Evolutionary conservation across 2,329 filamentous ascomycete genomes (phyloP).

Genomic region (Epichloe coenophiala): DNA sequence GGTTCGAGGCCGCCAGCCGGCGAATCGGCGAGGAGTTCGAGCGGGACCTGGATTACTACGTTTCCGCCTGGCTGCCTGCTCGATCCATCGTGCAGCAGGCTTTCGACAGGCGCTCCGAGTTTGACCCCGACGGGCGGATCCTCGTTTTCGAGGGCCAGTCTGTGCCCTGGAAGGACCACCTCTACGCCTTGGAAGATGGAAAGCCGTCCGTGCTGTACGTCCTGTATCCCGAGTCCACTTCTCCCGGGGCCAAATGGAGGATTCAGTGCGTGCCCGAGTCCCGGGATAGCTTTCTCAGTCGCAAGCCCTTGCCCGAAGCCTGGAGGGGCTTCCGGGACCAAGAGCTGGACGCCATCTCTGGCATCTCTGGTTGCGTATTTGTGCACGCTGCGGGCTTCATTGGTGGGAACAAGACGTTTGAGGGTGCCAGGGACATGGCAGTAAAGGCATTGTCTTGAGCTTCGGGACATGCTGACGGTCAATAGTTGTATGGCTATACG

Average conservation of each 20-base stretch:
- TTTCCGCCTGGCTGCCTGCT: conserved; percentile 73
- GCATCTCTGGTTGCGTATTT: conserved; percentile 68
- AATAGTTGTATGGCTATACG: not conserved
- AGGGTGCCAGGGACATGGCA: conserved; percentile 79
- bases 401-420: conserved; percentile 83
- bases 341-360: conserved; percentile 60
- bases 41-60: conserved; percentile 64
- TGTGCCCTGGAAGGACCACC: conserved; percentile 92
- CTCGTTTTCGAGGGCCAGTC: conserved; percentile 65
- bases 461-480: not conserved
- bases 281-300: conserved; percentile 78
- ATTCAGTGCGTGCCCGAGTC: conserved; percentile 82
- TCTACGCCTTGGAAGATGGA: conserved; percentile 69
- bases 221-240: conserved; percentile 73
- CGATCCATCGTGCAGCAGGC: conserved; percentile 64
- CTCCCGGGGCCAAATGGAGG: conserved; percentile 72
- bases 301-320: conserved; percentile 77
- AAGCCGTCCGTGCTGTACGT: conserved; percentile 61
- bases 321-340: conserved; percentile 89
- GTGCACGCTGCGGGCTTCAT: conserved; percentile 94
- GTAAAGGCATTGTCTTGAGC: conserved; percentile 47
- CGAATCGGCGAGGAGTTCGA: conserved; percentile 87
- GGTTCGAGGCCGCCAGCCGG: conserved; percentile 62
- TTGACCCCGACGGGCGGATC: conserved; percentile 63
- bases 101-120: conserved; percentile 53